Conservation (phyloP, 169 alveolate genomes). For the Plasmodium adleri region DNA sequence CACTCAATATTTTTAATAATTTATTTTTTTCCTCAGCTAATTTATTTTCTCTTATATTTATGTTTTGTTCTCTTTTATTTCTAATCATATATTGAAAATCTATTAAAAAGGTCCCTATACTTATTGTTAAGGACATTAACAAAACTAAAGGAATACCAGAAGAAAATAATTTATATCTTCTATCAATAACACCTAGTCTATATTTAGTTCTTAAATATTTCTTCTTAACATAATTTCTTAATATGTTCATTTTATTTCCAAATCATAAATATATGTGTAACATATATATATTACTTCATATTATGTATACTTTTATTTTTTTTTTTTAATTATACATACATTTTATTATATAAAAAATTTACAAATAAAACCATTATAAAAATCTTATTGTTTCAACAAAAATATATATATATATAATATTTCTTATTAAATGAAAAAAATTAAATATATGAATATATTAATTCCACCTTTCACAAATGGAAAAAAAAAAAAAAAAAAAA, state of each 20-base stretch:
- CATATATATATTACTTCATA: not conserved
- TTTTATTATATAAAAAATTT: too few species aligned
- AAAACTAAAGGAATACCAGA: slow-evolving; percentile 67
- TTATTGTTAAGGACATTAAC: slow-evolving; percentile 59
- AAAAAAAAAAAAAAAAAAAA: too few species aligned
- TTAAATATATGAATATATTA: too few species aligned
- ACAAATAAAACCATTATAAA: too few species aligned
- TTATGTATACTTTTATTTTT: not conserved
- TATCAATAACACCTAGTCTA: slow-evolving; percentile 62
- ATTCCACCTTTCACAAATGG: too few species aligned
- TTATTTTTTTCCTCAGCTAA: slow-evolving; percentile 58
- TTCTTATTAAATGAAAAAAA: too few species aligned
- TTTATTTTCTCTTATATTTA: slow-evolving; percentile 71
- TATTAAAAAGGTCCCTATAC: slow-evolving; percentile 58
- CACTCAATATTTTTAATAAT: slow-evolving; percentile 59
- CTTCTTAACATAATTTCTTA: slow-evolving; percentile 26
- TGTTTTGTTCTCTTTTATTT: slow-evolving; percentile 52
- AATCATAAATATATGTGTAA: not conserved
- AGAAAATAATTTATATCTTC: slow-evolving; percentile 67
- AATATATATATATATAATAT: too few species aligned
- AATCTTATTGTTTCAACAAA: too few species aligned
- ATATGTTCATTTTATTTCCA: slow-evolving; percentile 34
- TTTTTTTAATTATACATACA: not conserved
- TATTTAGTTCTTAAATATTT: slow-evolving; percentile 50
- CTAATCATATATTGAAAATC: slow-evolving; percentile 68